A percentile compares a stretch with the other conserved stretches of the same genome.
Evolutionary conservation across 495 filamentous ascomycete species (phyloP).

Genomic region (Lophiotrema nucula): DNA sequence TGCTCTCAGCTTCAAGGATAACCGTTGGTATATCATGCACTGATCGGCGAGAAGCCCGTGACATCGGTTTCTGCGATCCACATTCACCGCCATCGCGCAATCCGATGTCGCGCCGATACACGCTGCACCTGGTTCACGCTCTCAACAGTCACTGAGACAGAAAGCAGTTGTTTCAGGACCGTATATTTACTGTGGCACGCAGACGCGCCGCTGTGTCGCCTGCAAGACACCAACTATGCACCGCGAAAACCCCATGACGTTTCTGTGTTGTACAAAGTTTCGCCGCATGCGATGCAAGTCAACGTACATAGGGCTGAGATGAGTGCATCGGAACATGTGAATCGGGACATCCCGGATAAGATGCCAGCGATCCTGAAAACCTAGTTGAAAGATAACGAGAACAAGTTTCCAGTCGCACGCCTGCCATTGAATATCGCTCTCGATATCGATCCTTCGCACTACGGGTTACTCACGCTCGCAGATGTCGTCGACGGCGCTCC

Average conservation of each 20-base stretch:
- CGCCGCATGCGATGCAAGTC: neutral
- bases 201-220: too few relatives aligned
- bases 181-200: too few relatives aligned
- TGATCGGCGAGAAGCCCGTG: slow-evolving; percentile 1
- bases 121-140: neutral
- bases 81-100: slow-evolving; percentile 1
- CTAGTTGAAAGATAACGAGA: too few relatives aligned
- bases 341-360: too few relatives aligned
- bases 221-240: neutral
- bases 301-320: neutral
- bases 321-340: neutral
- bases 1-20: too few relatives aligned
- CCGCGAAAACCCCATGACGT: neutral
- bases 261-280: neutral
- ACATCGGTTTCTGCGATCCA: neutral
- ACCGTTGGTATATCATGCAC: too few relatives aligned
- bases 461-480: too few relatives aligned
- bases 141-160: too few relatives aligned
- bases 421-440: too few relatives aligned
- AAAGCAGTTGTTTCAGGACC: neutral
- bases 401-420: too few relatives aligned
- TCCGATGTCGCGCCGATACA: slow-evolving; percentile 3
- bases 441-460: too few relatives aligned
- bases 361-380: too few relatives aligned
- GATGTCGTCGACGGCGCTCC: slow-evolving; percentile 38